These are phyloP conservation scores for Bolboschoenus planiculmis DNA, from an alignment of 176 grass and related monocot genomes.

Conservation along the genomic window DNA sequence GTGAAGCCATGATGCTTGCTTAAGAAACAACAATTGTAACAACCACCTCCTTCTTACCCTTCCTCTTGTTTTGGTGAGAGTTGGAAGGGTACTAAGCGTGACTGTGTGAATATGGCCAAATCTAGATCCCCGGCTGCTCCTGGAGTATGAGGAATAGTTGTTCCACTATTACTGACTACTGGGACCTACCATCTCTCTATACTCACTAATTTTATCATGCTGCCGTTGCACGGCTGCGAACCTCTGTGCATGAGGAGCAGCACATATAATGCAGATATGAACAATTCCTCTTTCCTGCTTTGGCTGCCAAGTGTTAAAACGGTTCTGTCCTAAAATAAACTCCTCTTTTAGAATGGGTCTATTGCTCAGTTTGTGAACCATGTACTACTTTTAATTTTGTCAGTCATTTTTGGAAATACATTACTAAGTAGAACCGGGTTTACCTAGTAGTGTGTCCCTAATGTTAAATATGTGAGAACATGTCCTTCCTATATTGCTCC, in stretches of 20 bases:
- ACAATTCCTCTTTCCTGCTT: slow-evolving; percentile 17
- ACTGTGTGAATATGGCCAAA: neutral
- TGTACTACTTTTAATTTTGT: slow-evolving; percentile 16
- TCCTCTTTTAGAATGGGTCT: neutral
- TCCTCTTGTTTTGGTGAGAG: slow-evolving; percentile 7
- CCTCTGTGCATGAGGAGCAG: neutral
- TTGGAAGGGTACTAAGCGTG: neutral
- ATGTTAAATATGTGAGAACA: slow-evolving; percentile 9
- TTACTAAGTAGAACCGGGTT: slow-evolving; percentile 5
- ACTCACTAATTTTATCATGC: neutral
- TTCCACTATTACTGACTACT: neutral
- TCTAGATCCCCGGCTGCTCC: neutral
- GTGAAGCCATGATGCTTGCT: neutral
- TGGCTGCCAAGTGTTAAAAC: slow-evolving; percentile 19
- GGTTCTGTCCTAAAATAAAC: neutral
- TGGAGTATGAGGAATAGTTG: neutral
- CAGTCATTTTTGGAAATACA: neutral
- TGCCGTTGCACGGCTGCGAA: neutral
- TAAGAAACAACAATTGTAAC: slow-evolving; percentile 8
- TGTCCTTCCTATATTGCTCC: slow-evolving; percentile 1
- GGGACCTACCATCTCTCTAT: neutral
- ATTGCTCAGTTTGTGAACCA: slow-evolving; percentile 12
- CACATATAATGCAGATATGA: neutral
- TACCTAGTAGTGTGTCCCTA: neutral
- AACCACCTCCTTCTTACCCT: neutral